Percentiles rank a stretch among this genome's conserved stretches.
Conservation (phyloP, 2,329 filamentous ascomycete genomes). For the Geosmithia morbida region DNA sequence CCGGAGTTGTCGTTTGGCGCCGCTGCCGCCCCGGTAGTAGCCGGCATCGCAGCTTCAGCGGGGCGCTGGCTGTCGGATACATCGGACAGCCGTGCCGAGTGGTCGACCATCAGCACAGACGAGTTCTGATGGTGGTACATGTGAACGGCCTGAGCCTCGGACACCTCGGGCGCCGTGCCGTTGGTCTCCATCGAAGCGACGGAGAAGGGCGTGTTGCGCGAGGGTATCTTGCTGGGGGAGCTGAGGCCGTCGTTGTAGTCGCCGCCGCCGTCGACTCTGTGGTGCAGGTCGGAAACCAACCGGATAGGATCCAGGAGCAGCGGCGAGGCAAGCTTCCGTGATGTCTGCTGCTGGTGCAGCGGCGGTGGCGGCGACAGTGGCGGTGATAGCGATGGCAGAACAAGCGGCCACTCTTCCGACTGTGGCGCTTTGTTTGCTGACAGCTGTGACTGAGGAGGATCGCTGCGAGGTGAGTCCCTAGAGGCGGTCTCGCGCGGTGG, state of each 20-base stretch:
- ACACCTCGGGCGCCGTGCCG: conserved; percentile 46
- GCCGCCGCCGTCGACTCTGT: neutral
- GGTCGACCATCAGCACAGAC: conserved; percentile 45
- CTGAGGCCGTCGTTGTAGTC: neutral
- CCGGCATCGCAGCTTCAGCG: conserved; percentile 5
- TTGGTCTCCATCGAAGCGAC: conserved; percentile 46
- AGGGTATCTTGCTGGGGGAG: conserved; percentile 33
- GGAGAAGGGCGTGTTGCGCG: conserved; percentile 48
- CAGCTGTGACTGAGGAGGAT: no score
- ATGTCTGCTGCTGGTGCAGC: neutral
- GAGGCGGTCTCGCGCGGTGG: no score
- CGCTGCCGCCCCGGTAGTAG: neutral
- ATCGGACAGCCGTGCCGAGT: conserved; percentile 35
- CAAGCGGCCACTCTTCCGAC: no score
- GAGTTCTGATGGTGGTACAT: conserved; percentile 52
- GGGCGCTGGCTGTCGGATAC: conserved; percentile 19
- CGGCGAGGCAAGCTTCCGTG: neutral
- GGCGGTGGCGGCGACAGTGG: no score
- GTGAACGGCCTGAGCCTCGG: conserved; percentile 46
- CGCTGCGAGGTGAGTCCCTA: no score
- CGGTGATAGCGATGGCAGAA: no score
- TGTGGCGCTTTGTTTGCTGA: no score
- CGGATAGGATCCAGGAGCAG: neutral
- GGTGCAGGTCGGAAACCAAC: neutral
- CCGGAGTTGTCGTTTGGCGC: conserved; percentile 18